Evolutionary conservation across 495 filamentous ascomycete genomes (phyloP).

Genomic region (Monascus purpureus): DNA sequence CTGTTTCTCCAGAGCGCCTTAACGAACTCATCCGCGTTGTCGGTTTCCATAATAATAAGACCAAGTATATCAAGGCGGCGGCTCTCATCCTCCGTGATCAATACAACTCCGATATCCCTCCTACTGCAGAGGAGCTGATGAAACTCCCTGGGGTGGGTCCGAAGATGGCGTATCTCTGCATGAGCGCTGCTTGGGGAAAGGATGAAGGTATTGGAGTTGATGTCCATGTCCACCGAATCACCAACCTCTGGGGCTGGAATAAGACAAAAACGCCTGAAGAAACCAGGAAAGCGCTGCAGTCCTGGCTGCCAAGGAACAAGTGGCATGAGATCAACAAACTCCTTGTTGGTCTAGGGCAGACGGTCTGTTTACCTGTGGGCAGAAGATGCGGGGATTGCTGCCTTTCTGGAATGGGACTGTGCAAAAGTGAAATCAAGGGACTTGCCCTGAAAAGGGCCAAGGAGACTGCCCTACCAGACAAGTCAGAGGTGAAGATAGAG

Average conservation of each 20-base stretch:
- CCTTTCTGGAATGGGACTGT: conserved; percentile 58
- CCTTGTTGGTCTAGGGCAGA: conserved; percentile 84
- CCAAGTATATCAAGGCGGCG: conserved; percentile 69
- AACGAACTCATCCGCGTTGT: conserved; percentile 73
- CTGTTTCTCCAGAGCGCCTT: conserved; percentile 50
- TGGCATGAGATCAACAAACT: conserved; percentile 95
- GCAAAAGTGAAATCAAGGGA: conserved; percentile 47
- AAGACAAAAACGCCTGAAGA: conserved; percentile 75
- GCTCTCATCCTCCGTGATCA: conserved; percentile 60
- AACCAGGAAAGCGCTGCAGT: conserved; percentile 62
- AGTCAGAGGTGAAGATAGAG: conserved; percentile 23
- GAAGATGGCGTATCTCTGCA: conserved; percentile 93
- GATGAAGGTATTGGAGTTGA: conserved; percentile 52
- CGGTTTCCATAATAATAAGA: conserved; percentile 96
- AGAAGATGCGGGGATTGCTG: conserved; percentile 72
- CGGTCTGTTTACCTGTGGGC: conserved; percentile 69
- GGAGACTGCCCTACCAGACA: conserved; percentile 1
- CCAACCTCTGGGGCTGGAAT: conserved; percentile 93
- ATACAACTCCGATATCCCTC: conserved; percentile 65
- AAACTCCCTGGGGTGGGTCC: conserved; percentile 84
- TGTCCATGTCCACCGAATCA: conserved; percentile 72
- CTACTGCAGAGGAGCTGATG: conserved; percentile 62
- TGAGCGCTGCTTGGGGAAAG: conserved; percentile 54
- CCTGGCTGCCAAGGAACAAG: conserved; percentile 71
- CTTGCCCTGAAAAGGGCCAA: conserved; percentile 22